A percentile compares a stretch with the other conserved stretches of the same genome.
Evolutionary conservation across 305 asterid species (phyloP).

Genomic region (Fraxinus nigra): DNA sequence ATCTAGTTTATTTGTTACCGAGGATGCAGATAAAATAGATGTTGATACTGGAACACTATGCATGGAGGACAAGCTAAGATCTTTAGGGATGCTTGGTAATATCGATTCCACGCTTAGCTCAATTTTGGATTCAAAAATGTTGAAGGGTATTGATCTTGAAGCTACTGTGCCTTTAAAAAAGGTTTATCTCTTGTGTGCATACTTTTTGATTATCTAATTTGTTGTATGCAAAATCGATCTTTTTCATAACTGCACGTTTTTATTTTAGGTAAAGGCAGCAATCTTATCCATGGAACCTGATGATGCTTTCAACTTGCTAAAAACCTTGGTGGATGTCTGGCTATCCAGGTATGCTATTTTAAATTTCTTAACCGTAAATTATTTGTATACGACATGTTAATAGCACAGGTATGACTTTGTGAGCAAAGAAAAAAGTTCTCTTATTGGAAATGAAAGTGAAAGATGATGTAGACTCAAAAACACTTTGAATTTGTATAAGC

Average conservation of each 20-base stretch:
- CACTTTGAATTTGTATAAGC: neutral
- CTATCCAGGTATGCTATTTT: conserved; percentile 58
- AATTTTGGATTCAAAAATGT: conserved; percentile 35
- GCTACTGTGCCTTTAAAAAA: conserved; percentile 51
- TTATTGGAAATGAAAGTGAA: neutral
- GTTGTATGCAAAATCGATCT: neutral
- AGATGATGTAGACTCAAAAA: neutral
- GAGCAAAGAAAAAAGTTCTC: neutral
- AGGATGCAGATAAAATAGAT: conserved; percentile 36
- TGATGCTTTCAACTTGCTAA: conserved; percentile 58
- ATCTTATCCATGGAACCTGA: conserved; percentile 60
- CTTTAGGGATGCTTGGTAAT: conserved; percentile 59
- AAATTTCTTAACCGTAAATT: neutral
- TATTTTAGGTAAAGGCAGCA: conserved; percentile 57
- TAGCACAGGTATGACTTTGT: neutral
- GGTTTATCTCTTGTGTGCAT: conserved; percentile 37
- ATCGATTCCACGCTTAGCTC: conserved; percentile 36
- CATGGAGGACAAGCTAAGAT: conserved; percentile 81
- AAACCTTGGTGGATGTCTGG: conserved; percentile 68
- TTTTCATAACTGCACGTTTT: conserved; percentile 8
- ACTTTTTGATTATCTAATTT: neutral
- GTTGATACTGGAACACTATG: conserved; percentile 50
- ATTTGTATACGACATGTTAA: neutral
- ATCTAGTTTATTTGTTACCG: conserved; percentile 14
- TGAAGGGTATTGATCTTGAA: conserved; percentile 62